A percentile compares a stretch with the other conserved stretches of the same genome.
phyloP scores from a whole-genome alignment of 768 basidiomycete genomes.

The Suillus lakei region DNA sequence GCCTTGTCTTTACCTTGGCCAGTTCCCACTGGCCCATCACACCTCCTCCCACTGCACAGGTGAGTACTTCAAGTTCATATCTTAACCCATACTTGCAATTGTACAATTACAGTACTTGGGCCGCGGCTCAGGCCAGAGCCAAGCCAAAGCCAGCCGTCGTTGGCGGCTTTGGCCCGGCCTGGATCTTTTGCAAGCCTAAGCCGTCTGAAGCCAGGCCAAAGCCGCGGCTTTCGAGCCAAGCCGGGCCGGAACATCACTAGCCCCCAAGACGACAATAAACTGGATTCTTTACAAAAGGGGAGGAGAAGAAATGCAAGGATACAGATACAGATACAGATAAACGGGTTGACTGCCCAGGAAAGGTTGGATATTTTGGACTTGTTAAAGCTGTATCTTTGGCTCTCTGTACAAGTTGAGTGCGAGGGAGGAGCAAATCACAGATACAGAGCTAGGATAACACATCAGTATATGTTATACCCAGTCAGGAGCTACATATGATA shows the following conservation, averaged over 20 bases:
- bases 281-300: no score
- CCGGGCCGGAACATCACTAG: no score
- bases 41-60: no score
- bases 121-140: neutral
- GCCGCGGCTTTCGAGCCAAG: neutral
- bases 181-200: neutral
- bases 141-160: neutral
- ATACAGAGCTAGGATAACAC: slow-evolving; percentile 52
- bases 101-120: neutral
- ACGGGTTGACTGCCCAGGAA: no score
- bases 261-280: no score
- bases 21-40: no score
- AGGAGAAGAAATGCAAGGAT: no score
- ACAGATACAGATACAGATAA: no score
- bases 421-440: slow-evolving; percentile 67
- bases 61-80: no score
- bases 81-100: no score
- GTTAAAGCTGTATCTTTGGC: slow-evolving; percentile 22
- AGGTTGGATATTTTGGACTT: no score
- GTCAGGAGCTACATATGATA: slow-evolving; percentile 53
- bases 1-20: no score
- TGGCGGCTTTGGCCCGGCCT: neutral
- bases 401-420: slow-evolving; percentile 55
- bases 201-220: neutral
- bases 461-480: slow-evolving; percentile 6